Conservation (phyloP, 192 early-diverging fungal species). For the Allomyces macrogynus region DNA sequence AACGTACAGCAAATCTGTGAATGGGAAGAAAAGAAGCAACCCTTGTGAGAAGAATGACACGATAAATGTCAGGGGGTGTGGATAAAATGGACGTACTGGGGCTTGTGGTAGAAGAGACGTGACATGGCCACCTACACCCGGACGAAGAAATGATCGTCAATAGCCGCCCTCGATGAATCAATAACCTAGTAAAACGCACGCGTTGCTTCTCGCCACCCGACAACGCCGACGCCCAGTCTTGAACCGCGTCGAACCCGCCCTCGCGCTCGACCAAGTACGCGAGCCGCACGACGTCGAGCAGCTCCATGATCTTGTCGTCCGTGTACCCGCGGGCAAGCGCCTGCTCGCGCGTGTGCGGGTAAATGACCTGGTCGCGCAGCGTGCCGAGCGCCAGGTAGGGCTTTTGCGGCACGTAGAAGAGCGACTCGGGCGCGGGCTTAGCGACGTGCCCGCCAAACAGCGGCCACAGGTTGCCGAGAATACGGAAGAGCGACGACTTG, state of each 20-base stretch:
- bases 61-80: too few relatives aligned
- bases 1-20: too few relatives aligned
- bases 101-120: conserved; percentile 87
- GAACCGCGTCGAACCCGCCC: conserved; percentile 73
- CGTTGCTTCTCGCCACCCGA: conserved; percentile 92
- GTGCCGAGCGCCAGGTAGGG: conserved; percentile 92
- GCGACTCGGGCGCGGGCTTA: conserved; percentile 56
- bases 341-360: conserved; percentile 69
- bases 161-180: neutral
- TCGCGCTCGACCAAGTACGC: conserved; percentile 65
- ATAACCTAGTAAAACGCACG: conserved; percentile 13
- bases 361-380: conserved; percentile 91
- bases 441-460: conserved; percentile 47
- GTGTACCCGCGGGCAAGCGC: conserved; percentile 48
- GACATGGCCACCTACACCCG: conserved; percentile 66
- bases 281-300: conserved; percentile 70
- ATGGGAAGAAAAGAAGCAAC: too few relatives aligned
- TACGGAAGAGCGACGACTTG: conserved; percentile 41
- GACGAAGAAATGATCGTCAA: conserved; percentile 1
- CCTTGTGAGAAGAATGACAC: too few relatives aligned
- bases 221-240: conserved; percentile 78
- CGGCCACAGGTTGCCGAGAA: conserved; percentile 42
- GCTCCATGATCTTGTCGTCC: conserved; percentile 55
- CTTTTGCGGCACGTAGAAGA: conserved; percentile 96
- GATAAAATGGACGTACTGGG: conserved; percentile 46